Evolutionary conservation across 2,329 filamentous ascomycete species (phyloP).

Genomic region (Cladosporium sp.): DNA sequence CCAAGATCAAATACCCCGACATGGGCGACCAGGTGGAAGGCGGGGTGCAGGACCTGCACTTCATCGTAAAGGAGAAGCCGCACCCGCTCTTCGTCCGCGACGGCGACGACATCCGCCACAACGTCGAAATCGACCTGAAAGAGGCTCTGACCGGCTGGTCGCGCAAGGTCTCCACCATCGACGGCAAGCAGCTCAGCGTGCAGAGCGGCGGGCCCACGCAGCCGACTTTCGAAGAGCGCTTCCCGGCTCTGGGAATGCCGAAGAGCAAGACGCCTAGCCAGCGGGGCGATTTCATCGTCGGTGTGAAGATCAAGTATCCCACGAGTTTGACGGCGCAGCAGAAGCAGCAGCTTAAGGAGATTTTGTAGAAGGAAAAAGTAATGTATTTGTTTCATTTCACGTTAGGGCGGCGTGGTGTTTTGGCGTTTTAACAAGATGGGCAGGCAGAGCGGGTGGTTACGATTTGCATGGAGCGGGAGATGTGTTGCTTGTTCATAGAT

Average conservation of each 20-base stretch:
- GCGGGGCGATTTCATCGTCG: constrained; percentile 83
- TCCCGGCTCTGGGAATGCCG: constrained; percentile 85
- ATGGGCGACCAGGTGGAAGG: constrained; percentile 98
- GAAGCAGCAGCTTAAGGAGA: constrained; percentile 75
- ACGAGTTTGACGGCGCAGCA: constrained; percentile 69
- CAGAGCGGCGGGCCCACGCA: constrained; percentile 80
- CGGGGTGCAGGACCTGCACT: constrained; percentile 90
- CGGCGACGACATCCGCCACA: constrained; percentile 79
- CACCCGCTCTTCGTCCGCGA: constrained; percentile 82
- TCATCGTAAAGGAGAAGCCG: constrained; percentile 91
- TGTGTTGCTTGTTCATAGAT: constrained; percentile 10
- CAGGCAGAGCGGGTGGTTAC: constrained; percentile 2
- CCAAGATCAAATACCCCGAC: constrained; percentile 96
- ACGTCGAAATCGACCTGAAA: constrained; percentile 79
- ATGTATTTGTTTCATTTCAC: neutral
- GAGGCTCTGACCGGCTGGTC: constrained; percentile 94
- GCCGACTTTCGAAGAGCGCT: constrained; percentile 75
- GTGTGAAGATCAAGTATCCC: constrained; percentile 91
- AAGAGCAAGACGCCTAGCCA: constrained; percentile 82
- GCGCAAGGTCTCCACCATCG: constrained; percentile 87
- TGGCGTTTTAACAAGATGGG: constrained; percentile 1
- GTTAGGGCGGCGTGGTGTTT: constrained; percentile 12
- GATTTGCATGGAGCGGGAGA: constrained; percentile 16
- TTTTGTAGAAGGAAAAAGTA: constrained; percentile 51
- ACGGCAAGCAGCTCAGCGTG: constrained; percentile 78